Evolutionary conservation across 768 basidiomycete species (phyloP).

Genomic region (Kwoniella dejecticola): DNA sequence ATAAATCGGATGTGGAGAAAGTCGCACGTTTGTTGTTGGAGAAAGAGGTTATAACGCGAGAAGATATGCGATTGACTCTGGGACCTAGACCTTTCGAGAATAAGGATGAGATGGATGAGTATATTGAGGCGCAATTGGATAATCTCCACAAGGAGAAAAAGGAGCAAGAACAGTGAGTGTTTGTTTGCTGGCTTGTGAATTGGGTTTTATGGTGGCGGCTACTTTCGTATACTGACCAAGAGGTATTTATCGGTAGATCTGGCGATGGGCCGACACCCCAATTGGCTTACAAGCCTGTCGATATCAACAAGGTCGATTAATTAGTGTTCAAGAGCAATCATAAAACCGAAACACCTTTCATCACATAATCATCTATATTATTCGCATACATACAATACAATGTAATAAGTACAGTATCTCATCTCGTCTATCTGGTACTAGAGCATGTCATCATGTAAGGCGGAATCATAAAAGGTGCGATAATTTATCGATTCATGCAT

Average conservation of each 20-base stretch:
- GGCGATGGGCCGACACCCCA: conserved; percentile 14
- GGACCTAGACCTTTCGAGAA: conserved; percentile 58
- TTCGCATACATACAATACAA: neutral
- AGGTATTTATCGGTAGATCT: neutral
- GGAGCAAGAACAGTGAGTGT: conserved; percentile 19
- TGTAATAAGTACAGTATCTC: neutral
- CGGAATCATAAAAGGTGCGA: too few relatives aligned
- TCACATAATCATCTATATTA: conserved; percentile 1
- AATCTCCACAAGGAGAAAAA: conserved; percentile 30
- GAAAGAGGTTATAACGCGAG: conserved; percentile 95
- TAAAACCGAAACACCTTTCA: conserved; percentile 8
- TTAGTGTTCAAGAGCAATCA: conserved; percentile 2
- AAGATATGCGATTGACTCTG: conserved; percentile 54
- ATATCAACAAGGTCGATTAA: conserved; percentile 20
- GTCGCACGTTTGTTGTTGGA: conserved; percentile 86
- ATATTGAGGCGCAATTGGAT: conserved; percentile 67
- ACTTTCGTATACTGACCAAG: neutral
- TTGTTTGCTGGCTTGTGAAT: neutral
- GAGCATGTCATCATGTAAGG: too few relatives aligned
- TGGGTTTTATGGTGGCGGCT: too few relatives aligned
- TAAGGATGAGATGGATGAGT: conserved; percentile 93
- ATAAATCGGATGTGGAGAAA: conserved; percentile 86
- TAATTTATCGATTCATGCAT: too few relatives aligned
- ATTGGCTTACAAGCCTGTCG: conserved; percentile 18
- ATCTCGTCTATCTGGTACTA: too few relatives aligned